These are phyloP conservation scores for Goffeauzyma gilvescens DNA, from an alignment of 768 basidiomycete genomes.

Conservation along the genomic window DNA sequence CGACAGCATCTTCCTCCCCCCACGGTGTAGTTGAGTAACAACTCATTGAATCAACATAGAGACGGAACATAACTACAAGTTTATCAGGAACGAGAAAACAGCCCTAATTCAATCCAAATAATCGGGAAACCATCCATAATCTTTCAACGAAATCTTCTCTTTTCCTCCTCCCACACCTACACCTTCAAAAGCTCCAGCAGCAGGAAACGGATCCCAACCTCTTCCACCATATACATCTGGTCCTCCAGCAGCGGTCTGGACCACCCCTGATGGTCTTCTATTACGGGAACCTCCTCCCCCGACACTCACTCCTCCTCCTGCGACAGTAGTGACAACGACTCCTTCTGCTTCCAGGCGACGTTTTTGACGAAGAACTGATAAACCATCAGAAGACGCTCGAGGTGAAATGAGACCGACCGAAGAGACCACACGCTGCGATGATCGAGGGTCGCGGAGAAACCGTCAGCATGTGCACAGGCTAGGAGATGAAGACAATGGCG, in stretches of 20 bases:
- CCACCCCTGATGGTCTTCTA: too few species aligned
- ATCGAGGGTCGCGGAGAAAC: neutral
- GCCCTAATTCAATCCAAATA: too few species aligned
- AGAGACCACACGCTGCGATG: conserved; percentile 24
- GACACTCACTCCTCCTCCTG: conserved; percentile 34
- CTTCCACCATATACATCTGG: too few species aligned
- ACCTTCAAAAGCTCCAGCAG: too few species aligned
- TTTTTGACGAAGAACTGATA: conserved; percentile 55
- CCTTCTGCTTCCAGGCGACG: conserved; percentile 64
- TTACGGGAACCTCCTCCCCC: too few species aligned
- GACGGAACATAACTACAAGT: too few species aligned
- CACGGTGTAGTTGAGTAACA: too few species aligned
- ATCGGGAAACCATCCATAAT: conserved; percentile 32
- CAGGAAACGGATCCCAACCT: too few species aligned
- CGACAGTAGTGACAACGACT: conserved; percentile 50
- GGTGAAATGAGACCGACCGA: conserved; percentile 40
- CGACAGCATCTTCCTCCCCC: too few species aligned
- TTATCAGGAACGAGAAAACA: too few species aligned
- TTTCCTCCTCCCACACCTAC: conserved; percentile 37
- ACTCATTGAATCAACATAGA: too few species aligned
- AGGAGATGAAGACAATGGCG: neutral
- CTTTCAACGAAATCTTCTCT: conserved; percentile 38
- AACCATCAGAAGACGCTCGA: conserved; percentile 62
- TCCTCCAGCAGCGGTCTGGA: too few species aligned
- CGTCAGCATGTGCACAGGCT: neutral